phyloP scores from a whole-genome alignment of 306 rosid species.

The Alnus rubra region DNA sequence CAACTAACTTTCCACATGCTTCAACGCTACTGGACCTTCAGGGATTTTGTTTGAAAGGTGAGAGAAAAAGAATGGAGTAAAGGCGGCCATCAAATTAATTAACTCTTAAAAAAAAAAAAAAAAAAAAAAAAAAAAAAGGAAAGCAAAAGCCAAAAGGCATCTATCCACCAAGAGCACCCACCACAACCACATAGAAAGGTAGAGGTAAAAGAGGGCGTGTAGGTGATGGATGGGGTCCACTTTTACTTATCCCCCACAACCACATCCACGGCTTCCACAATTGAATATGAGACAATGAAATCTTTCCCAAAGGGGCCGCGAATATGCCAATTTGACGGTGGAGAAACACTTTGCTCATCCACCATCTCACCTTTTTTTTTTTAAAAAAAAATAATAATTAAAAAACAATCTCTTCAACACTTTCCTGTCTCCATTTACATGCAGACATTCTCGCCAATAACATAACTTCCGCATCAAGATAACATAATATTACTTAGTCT shows the following conservation, averaged over 20 bases:
- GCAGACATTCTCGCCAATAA: conserved; percentile 39
- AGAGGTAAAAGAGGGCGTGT: conserved; percentile 27
- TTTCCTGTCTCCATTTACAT: conserved; percentile 24
- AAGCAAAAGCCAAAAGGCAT: conserved; percentile 26
- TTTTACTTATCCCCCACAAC: conserved; percentile 40
- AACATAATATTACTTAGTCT: not conserved
- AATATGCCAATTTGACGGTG: conserved; percentile 72
- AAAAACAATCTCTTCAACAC: not conserved
- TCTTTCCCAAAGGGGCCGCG: conserved; percentile 42
- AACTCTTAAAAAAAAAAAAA: not conserved
- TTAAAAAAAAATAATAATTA: too few species aligned
- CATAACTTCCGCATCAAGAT: not conserved
- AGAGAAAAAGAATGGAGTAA: not conserved
- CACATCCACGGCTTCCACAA: conserved; percentile 44
- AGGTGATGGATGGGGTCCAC: conserved; percentile 54
- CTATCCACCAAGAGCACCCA: conserved; percentile 42
- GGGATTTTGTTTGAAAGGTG: not conserved
- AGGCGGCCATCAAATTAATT: not conserved
- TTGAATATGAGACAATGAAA: conserved; percentile 44
- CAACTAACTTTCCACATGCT: not conserved
- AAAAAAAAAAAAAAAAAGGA: not conserved
- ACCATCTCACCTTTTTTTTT: conserved; percentile 39
- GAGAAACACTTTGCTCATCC: conserved; percentile 48
- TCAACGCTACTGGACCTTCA: not conserved
- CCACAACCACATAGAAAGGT: conserved; percentile 50